These are phyloP conservation scores for Malus domestica DNA, from an alignment of 306 rosid genomes.

Conservation along the genomic window ASM211411v1 NC_041798.1:21459001-21459500, in stretches of 20 bases:
- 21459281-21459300: slow-evolving; percentile 28
- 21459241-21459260: slow-evolving; percentile 15
- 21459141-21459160: slow-evolving; percentile 42
- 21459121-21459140: slow-evolving; percentile 29
- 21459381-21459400: background rate
- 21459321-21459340: background rate
- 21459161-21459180: slow-evolving; percentile 48
- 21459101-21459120: slow-evolving; percentile 35
- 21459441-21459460: background rate
- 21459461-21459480: background rate
- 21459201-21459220: slow-evolving; percentile 28
- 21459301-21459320: background rate
- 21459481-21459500: background rate
- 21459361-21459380: background rate
- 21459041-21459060: slow-evolving; percentile 39
- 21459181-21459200: slow-evolving; percentile 28
- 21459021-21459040: slow-evolving; percentile 31
- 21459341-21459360: background rate
- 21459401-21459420: no score
- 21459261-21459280: slow-evolving; percentile 41
- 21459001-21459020: slow-evolving; percentile 44
- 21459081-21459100: slow-evolving; percentile 36
- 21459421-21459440: no score
- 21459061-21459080: slow-evolving; percentile 17
- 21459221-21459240: slow-evolving; percentile 29